Evolutionary conservation across 2,329 filamentous ascomycete species (phyloP).

Genomic region (Fusarium kyushuense): DNA sequence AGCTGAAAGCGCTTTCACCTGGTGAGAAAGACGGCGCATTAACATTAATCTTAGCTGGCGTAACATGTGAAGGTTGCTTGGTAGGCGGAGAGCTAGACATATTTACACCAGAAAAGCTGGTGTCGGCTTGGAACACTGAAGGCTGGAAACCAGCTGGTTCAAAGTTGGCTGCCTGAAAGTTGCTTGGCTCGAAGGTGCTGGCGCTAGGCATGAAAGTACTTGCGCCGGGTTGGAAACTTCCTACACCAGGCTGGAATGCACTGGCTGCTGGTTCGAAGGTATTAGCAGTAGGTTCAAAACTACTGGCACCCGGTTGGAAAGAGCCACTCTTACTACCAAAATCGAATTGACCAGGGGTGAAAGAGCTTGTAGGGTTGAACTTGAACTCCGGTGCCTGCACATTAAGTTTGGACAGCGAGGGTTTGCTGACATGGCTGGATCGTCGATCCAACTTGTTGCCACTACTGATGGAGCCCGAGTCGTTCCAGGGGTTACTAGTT

Average conservation of each 20-base stretch:
- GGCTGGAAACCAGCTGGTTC: constrained; percentile 56
- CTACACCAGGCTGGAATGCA: constrained; percentile 56
- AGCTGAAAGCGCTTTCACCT: constrained; percentile 72
- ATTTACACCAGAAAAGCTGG: constrained; percentile 26
- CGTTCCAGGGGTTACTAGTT: constrained; percentile 73
- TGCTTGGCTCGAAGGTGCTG: constrained; percentile 24
- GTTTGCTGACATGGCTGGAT: constrained; percentile 72
- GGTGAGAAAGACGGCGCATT: constrained; percentile 79
- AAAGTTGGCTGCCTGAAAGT: constrained; percentile 26
- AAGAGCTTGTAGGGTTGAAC: constrained; percentile 68
- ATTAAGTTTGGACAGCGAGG: constrained; percentile 84
- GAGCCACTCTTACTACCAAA: constrained; percentile 49
- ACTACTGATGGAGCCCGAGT: constrained; percentile 57
- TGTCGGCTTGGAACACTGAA: constrained; percentile 58
- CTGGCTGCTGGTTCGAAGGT: constrained; percentile 43
- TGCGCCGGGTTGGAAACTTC: constrained; percentile 19
- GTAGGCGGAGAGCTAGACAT: constrained; percentile 39
- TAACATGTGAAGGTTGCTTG: constrained; percentile 32
- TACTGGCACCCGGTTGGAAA: constrained; percentile 60
- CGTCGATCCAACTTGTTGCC: constrained; percentile 53
- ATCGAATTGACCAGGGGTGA: constrained; percentile 43
- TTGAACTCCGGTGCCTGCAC: constrained; percentile 91
- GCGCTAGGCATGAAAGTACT: constrained; percentile 57
- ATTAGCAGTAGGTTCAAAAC: constrained; percentile 42
- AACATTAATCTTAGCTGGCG: constrained; percentile 71